phyloP scores from a whole-genome alignment of 306 rosid species.

The Casuarina glauca region DNA sequence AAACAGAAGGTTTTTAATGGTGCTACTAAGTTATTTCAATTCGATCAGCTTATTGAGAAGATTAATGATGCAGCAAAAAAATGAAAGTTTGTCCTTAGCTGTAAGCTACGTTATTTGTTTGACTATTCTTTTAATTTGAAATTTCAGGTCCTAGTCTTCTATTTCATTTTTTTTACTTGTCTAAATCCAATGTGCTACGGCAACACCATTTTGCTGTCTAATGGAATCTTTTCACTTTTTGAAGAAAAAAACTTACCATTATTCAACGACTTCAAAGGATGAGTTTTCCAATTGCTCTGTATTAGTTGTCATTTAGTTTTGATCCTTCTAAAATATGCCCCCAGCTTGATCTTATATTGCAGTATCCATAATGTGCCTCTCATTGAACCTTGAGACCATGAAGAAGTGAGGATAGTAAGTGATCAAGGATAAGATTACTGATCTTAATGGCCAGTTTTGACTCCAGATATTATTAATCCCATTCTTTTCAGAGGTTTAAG shows the following conservation, averaged over 20 bases:
- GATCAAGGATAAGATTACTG: background rate
- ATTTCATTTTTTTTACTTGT: too few species aligned
- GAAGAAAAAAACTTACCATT: background rate
- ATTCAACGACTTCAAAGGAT: background rate
- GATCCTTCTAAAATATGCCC: background rate
- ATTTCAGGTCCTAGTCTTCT: background rate
- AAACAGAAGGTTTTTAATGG: background rate
- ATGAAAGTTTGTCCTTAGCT: background rate
- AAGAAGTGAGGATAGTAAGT: background rate
- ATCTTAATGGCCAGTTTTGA: background rate
- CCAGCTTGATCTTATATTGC: background rate
- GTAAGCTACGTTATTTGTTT: background rate
- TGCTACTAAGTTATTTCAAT: constrained; percentile 1
- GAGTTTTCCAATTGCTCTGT: background rate
- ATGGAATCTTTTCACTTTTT: background rate
- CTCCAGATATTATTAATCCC: background rate
- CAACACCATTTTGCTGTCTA: background rate
- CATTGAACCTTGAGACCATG: background rate
- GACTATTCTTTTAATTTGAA: background rate
- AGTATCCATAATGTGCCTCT: background rate
- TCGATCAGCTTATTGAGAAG: background rate
- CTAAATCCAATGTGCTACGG: too few species aligned
- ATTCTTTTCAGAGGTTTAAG: background rate
- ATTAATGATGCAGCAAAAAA: background rate
- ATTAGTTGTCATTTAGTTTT: background rate